Base-by-base conservation (phyloP, 148 eudicot genomes). In the Camellia lanceoleosa region DNA sequence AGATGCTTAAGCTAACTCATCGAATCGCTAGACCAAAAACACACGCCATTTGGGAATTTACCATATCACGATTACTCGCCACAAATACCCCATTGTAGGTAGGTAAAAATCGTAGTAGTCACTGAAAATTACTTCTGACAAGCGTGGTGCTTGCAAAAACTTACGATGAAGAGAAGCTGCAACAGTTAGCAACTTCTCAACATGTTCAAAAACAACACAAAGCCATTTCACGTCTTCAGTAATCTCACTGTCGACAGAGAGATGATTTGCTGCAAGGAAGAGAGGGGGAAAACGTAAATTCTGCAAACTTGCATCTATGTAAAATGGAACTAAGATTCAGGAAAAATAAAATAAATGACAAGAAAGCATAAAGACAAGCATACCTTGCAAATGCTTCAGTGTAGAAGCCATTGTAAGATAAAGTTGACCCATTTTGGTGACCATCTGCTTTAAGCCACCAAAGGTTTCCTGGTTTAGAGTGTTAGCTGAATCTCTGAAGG, bases 101-200 rank as follows among this genome's bases (percentile, higher is more conserved):
- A 79, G 90, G 86, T 90, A 91, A 38, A 83, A 87, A 68, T 89
- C 85, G 80, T 79, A 90, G 85, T 78, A 95, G 84, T 92, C 94
- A 13, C 77, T 85, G 82, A 95, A 93, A 70, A 92, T 86, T 61
- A 85, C 88, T 83, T 80, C 83, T 13, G 84, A 84, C 44, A 93
- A 89, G 79, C 92, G 87, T 47, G 97, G 97, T 30, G 93, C 90
- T 49, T 66, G 89, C 68, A 89, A 78, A 76, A 95, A 90, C 86
- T 91, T 95, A 44, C 89, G 87, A 82, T 93, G 93, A 85, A 95
- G 92, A 84, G 97, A 95, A 76, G 91, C 91, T 71, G 97, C 97
- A 67, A 89, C 79, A 41, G 84, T 78, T 62, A 89, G 81, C 82
- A 95, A 84, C 80, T 86, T 88, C 86, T 93, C 97, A 52, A 92